A percentile compares a stretch with the other conserved stretches of the same genome.
Evolutionary conservation across 495 filamentous ascomycete genomes (phyloP).

Genomic region (Daldinia concentrica): DNA sequence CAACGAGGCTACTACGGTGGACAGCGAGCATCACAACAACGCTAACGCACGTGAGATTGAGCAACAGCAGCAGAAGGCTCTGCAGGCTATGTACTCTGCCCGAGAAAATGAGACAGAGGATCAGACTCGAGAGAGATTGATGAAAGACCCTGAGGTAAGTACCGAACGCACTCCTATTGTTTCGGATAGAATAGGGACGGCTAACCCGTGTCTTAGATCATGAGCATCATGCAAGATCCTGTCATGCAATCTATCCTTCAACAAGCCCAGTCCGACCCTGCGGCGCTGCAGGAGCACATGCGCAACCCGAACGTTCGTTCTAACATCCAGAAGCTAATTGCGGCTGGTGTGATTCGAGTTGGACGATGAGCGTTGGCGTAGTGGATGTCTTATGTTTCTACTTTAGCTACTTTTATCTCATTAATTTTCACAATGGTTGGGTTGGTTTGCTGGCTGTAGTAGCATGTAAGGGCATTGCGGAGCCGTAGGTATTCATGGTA

Average conservation of each 20-base stretch:
- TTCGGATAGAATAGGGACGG: not conserved
- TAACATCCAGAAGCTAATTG: conserved; percentile 92
- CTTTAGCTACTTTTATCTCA: not conserved
- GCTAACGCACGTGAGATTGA: conserved; percentile 90
- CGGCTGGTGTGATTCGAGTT: conserved; percentile 89
- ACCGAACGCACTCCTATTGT: not conserved
- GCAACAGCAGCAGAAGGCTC: conserved; percentile 92
- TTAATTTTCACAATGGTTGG: not conserved
- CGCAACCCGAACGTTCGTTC: conserved; percentile 82
- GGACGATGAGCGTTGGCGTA: conserved; percentile 58
- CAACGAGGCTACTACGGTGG: conserved; percentile 79
- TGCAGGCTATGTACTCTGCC: conserved; percentile 86
- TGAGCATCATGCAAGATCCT: conserved; percentile 90
- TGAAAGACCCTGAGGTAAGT: conserved; percentile 90
- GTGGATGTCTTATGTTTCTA: not conserved
- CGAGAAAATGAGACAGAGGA: conserved; percentile 96
- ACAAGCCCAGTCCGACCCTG: conserved; percentile 93
- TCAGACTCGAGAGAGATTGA: conserved; percentile 90
- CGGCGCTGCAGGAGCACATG: conserved; percentile 95
- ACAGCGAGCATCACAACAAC: conserved; percentile 69
- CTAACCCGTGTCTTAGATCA: conserved; percentile 69
- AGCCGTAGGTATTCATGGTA: conserved; percentile 29
- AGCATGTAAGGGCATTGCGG: conserved; percentile 8
- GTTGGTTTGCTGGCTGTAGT: not conserved
- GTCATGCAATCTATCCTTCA: conserved; percentile 98